Percentiles rank a stretch among this genome's conserved stretches.
These are phyloP conservation scores for Penicillium freii DNA, from an alignment of 2,329 filamentous ascomycete genomes.

Conservation along the genomic window DNA sequence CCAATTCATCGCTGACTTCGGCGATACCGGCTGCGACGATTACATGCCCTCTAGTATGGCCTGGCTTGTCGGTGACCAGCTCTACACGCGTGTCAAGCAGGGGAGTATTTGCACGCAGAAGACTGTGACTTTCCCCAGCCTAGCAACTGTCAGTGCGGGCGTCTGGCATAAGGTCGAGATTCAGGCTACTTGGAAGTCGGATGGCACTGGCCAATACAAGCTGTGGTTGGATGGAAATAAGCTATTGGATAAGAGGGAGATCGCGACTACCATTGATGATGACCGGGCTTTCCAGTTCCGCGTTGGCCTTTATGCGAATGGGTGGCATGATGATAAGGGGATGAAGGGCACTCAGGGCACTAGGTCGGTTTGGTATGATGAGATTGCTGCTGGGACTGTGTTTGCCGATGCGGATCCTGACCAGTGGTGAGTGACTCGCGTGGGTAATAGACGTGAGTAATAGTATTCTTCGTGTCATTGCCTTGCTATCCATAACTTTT, in stretches of 20 bases:
- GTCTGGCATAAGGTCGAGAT: slow-evolving; percentile 50
- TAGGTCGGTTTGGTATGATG: slow-evolving; percentile 52
- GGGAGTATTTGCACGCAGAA: slow-evolving; percentile 41
- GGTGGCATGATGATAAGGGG: slow-evolving; percentile 47
- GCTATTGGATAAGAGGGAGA: slow-evolving; percentile 41
- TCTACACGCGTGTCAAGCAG: slow-evolving; percentile 46
- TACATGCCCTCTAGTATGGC: slow-evolving; percentile 53
- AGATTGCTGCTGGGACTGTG: slow-evolving; percentile 47
- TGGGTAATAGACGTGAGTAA: not conserved
- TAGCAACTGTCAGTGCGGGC: slow-evolving; percentile 44
- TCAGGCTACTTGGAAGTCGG: slow-evolving; percentile 48
- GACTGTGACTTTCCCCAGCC: slow-evolving; percentile 32
- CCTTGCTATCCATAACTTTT: too few relatives aligned
- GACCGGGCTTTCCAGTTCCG: slow-evolving; percentile 46
- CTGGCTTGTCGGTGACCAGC: slow-evolving; percentile 47
- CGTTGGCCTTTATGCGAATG: slow-evolving; percentile 52
- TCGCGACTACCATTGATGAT: slow-evolving; percentile 50
- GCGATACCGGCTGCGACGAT: slow-evolving; percentile 45
- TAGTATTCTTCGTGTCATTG: too few relatives aligned
- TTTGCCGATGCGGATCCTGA: slow-evolving; percentile 43
- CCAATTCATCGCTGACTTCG: slow-evolving; percentile 54
- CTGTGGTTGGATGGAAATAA: slow-evolving; percentile 51
- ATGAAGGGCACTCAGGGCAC: slow-evolving; percentile 44
- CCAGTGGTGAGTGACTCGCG: not conserved
- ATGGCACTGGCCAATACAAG: slow-evolving; percentile 47